Base-by-base conservation (phyloP, 2,329 filamentous ascomycete species). In the Zasmidium angulare region DNA sequence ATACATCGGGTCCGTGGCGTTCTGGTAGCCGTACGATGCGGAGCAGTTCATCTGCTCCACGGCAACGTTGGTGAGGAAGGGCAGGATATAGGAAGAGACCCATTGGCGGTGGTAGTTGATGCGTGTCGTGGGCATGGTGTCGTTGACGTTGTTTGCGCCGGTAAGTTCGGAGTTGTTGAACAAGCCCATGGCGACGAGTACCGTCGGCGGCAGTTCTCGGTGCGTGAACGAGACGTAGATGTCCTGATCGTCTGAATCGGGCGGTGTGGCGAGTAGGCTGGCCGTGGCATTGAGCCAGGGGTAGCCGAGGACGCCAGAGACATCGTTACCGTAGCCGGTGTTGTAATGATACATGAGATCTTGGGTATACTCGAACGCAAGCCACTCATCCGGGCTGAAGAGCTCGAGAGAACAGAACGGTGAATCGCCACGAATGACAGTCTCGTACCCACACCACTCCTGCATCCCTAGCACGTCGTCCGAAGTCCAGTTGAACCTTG, bases 281-380 rank as follows among this genome's bases (percentile, higher is more conserved):
- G 84, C 78, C 0, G 85, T 86, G 0, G 85, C 82, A 63, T 87
- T 87, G 4, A 89, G 69, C 87, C 87, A 90, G 0, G 87, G 87
- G 55, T 85, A 81, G 1, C 87, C 87, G 4, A 89, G 78, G 19
- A 79, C 78, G 0, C 84, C 85, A 0, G 84, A 80, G 1, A 85
- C 75, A 0, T 75, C 69, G 63, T 82, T 85, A 3, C 86, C 86
- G 62, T 89, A 89, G 19, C 87, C 87, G 1, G 81, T 73, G 72
- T 89, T 89, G 66, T 89, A 88, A 74, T 84, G 89, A 72, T 90
- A 90, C 26, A 86, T 82, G 43, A 90, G 74, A 67, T 89, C 87
- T 63, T 89, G 86, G 1, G 81, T 78, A 70, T 89, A 90, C 66
- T 89, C 86, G 64, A 89, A 89, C 64, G 82, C 74, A 26, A 81